Conservation (phyloP, 208 protist species). For the Acanthamoeba triangularis region DNA sequence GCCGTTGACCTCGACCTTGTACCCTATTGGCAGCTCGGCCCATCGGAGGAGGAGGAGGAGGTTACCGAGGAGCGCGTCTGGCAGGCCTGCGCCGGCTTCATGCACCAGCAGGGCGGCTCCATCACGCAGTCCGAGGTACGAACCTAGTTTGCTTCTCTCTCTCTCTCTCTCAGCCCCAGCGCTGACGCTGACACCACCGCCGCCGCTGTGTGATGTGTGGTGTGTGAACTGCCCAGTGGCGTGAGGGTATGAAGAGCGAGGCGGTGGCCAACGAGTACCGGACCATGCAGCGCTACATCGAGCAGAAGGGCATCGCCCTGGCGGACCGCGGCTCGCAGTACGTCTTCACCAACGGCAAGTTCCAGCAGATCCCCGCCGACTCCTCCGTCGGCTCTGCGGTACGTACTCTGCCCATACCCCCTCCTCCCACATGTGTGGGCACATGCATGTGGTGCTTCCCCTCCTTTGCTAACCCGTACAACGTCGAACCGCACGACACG, state of each 20-base stretch:
- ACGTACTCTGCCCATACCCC: not conserved
- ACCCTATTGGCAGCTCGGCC: too few relatives aligned
- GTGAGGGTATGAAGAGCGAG: not conserved
- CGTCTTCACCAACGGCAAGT: slow-evolving; percentile 55
- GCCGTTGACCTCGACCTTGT: too few relatives aligned
- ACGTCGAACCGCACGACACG: not conserved
- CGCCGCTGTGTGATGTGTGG: too few relatives aligned
- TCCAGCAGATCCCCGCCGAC: not conserved
- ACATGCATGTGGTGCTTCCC: not conserved
- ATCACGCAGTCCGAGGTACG: not conserved
- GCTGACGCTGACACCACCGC: not conserved
- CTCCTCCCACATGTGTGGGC: not conserved
- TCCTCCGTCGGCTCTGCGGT: not conserved
- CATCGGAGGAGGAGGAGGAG: not conserved
- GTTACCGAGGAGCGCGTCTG: not conserved
- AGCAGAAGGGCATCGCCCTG: not conserved
- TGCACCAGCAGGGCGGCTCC: not conserved
- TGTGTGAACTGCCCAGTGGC: not conserved
- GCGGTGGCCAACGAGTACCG: not conserved
- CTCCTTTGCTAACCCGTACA: not conserved
- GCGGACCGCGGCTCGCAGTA: not conserved
- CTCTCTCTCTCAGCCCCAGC: not conserved
- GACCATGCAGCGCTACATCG: slow-evolving; percentile 14
- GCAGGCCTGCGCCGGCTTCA: not conserved
- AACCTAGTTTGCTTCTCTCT: not conserved